These are phyloP conservation scores for Candida michaelii DNA, from an alignment of 805 yeast genomes.

Conservation along the genomic window DNA sequence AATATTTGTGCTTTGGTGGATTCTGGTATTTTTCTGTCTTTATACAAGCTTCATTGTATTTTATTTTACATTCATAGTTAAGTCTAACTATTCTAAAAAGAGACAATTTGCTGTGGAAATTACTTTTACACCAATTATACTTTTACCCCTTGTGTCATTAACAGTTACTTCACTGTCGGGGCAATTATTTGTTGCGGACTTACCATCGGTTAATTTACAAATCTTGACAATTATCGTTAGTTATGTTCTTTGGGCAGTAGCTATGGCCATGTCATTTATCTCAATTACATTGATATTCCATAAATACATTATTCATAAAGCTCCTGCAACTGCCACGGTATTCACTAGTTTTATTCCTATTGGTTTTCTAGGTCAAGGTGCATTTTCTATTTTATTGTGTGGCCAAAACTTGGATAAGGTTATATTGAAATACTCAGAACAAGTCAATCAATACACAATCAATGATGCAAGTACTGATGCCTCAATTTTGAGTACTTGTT, in stretches of 20 bases:
- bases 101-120: constrained; percentile 20
- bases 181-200: constrained; percentile 45
- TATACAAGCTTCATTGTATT: constrained; percentile 61
- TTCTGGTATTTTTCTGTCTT: constrained; percentile 54
- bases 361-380: constrained; percentile 86
- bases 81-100: constrained; percentile 23
- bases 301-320: constrained; percentile 55
- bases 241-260: constrained; percentile 67
- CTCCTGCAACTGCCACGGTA: constrained; percentile 55
- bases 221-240: constrained; percentile 54
- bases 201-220: constrained; percentile 45
- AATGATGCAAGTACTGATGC: constrained; percentile 13
- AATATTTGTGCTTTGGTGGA: constrained; percentile 66
- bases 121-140: constrained; percentile 51
- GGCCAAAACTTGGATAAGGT: constrained; percentile 43
- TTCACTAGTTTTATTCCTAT: constrained; percentile 76
- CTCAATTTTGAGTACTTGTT: neutral
- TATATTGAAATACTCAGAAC: constrained; percentile 6
- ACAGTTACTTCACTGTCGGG: constrained; percentile 79
- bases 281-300: constrained; percentile 58
- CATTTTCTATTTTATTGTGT: constrained; percentile 60
- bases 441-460: constrained; percentile 4
- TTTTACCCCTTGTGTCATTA: constrained; percentile 77
- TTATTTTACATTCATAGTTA: constrained; percentile 45
- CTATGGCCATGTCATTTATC: constrained; percentile 59